Conservation (phyloP, 331 rosid species). For the Rosa hybrid region DNA sequence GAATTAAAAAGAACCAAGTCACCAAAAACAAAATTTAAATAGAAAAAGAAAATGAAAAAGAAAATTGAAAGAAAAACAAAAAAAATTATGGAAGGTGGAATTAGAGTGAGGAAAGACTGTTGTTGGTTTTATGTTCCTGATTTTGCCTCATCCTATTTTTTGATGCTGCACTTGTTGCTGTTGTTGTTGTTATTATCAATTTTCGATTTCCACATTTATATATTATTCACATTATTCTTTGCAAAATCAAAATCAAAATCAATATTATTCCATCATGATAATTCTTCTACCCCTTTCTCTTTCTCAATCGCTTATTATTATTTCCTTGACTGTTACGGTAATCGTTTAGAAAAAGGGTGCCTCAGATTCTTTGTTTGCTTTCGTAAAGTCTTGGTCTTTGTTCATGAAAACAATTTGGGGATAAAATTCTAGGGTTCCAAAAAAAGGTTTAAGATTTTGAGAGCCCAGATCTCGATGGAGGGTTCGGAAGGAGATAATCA, state of each 20-base stretch:
- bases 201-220: constrained; percentile 39
- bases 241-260: constrained; percentile 1
- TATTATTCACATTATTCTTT: constrained; percentile 11
- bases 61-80: not conserved
- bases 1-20: constrained; percentile 35
- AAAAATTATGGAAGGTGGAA: constrained; percentile 66
- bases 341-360: constrained; percentile 35
- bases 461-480: constrained; percentile 73
- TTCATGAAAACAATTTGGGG: constrained; percentile 18
- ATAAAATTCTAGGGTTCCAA: constrained; percentile 7
- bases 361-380: constrained; percentile 29
- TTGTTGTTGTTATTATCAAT: constrained; percentile 37
- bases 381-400: constrained; percentile 17
- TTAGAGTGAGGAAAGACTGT: constrained; percentile 51
- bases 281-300: constrained; percentile 38
- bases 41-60: constrained; percentile 20
- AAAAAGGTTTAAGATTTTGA: constrained; percentile 35
- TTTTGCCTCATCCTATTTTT: constrained; percentile 39
- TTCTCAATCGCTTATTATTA: constrained; percentile 30
- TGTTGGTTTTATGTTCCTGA: constrained; percentile 51
- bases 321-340: constrained; percentile 77
- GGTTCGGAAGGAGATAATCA: constrained; percentile 68
- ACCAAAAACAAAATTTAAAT: constrained; percentile 28
- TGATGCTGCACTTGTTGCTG: constrained; percentile 28
- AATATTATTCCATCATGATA: constrained; percentile 45